Conservation (phyloP, 768 basidiomycete genomes). For the Leccinum pellstonianum region DNA sequence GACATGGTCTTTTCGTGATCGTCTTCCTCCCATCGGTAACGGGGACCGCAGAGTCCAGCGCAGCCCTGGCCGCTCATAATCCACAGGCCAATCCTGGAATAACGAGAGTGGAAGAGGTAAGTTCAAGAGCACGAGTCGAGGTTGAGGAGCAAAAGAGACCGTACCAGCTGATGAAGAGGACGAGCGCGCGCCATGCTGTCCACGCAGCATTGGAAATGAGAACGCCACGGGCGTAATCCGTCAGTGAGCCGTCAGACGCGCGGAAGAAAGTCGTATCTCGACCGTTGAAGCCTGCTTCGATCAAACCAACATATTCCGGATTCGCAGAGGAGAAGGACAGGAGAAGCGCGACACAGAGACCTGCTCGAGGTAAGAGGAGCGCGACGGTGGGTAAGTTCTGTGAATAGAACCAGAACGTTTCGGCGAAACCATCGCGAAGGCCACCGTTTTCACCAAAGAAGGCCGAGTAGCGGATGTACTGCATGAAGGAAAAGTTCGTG, state of each 20-base stretch:
- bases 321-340: slow-evolving; percentile 57
- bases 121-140: neutral
- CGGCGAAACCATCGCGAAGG: slow-evolving; percentile 64
- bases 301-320: slow-evolving; percentile 44
- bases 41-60: slow-evolving; percentile 82
- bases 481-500: slow-evolving; percentile 80
- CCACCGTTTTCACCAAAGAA: slow-evolving; percentile 53
- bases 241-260: slow-evolving; percentile 59
- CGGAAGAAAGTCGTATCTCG: slow-evolving; percentile 80
- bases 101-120: neutral
- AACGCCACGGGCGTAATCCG: slow-evolving; percentile 74
- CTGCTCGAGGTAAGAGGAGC: slow-evolving; percentile 82
- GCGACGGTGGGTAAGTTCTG: slow-evolving; percentile 83
- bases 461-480: slow-evolving; percentile 72
- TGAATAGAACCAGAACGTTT: slow-evolving; percentile 79
- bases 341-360: slow-evolving; percentile 69
- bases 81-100: slow-evolving; percentile 72
- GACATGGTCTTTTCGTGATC: slow-evolving; percentile 60
- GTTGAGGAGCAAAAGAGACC: neutral
- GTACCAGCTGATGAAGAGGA: slow-evolving; percentile 71
- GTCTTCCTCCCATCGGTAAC: slow-evolving; percentile 82
- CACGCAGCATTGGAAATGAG: slow-evolving; percentile 78
- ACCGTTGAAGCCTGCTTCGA: slow-evolving; percentile 44
- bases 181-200: slow-evolving; percentile 71
- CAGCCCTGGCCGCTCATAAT: slow-evolving; percentile 71